These are phyloP conservation scores for Russula olivacea DNA, from an alignment of 768 basidiomycete genomes.

Conservation along the genomic window DNA sequence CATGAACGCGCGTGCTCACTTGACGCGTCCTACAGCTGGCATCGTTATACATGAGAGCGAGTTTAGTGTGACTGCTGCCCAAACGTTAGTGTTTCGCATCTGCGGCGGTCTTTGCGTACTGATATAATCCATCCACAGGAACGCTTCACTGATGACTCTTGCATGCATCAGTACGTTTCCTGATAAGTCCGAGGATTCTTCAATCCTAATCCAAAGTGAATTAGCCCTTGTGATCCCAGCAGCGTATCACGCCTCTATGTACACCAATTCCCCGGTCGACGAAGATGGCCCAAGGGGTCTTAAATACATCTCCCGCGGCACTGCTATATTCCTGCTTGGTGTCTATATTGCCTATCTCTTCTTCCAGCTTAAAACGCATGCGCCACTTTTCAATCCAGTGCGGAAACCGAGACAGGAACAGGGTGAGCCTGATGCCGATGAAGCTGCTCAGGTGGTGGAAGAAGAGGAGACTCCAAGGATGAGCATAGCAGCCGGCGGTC, in stretches of 20 bases:
- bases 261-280: conserved; percentile 13
- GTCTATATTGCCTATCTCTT: conserved; percentile 52
- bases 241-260: conserved; percentile 58
- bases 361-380: conserved; percentile 54
- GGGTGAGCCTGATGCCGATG: background rate
- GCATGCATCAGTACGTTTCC: conserved; percentile 68
- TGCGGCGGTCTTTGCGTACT: background rate
- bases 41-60: conserved; percentile 55
- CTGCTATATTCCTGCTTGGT: conserved; percentile 63
- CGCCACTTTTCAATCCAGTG: conserved; percentile 60
- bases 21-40: conserved; percentile 46
- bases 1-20: conserved; percentile 1
- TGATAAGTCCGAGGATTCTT: background rate
- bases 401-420: background rate
- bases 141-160: conserved; percentile 61
- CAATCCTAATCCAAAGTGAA: background rate
- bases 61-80: conserved; percentile 82
- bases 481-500: conserved; percentile 61
- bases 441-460: conserved; percentile 28
- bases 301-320: conserved; percentile 72
- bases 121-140: conserved; percentile 5
- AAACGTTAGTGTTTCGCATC: conserved; percentile 51
- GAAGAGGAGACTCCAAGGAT: conserved; percentile 47
- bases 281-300: conserved; percentile 42
- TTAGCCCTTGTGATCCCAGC: conserved; percentile 83